Evolutionary conservation across 768 basidiomycete species (phyloP).

Genomic region (Scleroderma bovista): DNA sequence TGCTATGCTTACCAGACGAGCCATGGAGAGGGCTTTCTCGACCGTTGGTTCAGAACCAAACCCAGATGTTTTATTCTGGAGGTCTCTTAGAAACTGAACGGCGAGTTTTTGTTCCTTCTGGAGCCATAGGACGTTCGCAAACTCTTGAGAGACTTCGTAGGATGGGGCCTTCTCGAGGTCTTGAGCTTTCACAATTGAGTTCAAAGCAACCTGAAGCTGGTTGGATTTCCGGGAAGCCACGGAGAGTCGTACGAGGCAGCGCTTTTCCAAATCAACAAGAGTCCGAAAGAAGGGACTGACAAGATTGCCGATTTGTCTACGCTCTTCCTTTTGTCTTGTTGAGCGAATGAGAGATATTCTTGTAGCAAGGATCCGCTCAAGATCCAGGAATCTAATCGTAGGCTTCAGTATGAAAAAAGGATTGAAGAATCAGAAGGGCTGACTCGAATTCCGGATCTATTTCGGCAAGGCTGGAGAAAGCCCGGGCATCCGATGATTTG

Average conservation of each 20-base stretch:
- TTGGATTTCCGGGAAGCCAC: conserved; percentile 62
- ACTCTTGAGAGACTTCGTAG: conserved; percentile 67
- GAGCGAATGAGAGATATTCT: conserved; percentile 79
- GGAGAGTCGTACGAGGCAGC: conserved; percentile 67
- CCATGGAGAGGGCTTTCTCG: conserved; percentile 43
- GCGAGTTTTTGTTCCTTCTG: conserved; percentile 83
- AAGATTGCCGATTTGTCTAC: conserved; percentile 71
- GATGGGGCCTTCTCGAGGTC: conserved; percentile 43
- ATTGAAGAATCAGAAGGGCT: conserved; percentile 23
- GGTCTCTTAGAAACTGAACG: conserved; percentile 58
- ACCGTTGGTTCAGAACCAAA: conserved; percentile 5
- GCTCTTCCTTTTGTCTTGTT: conserved; percentile 60
- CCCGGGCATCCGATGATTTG: conserved; percentile 29
- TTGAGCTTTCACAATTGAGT: conserved; percentile 76
- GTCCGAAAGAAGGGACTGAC: conserved; percentile 44
- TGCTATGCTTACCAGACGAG: conserved; percentile 53
- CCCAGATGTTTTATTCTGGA: conserved; percentile 13
- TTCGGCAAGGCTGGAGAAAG: conserved; percentile 40
- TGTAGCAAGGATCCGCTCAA: conserved; percentile 77
- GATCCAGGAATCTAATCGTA: conserved; percentile 56
- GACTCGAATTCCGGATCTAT: conserved; percentile 63
- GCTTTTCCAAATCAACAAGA: conserved; percentile 58
- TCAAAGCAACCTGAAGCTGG: conserved; percentile 78
- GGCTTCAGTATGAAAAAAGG: conserved; percentile 5
- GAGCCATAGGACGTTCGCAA: conserved; percentile 85